Percentiles rank a stretch among this genome's conserved stretches.
Evolutionary conservation across 768 basidiomycete genomes (phyloP).

Genomic region (Boletus huronensis): DNA sequence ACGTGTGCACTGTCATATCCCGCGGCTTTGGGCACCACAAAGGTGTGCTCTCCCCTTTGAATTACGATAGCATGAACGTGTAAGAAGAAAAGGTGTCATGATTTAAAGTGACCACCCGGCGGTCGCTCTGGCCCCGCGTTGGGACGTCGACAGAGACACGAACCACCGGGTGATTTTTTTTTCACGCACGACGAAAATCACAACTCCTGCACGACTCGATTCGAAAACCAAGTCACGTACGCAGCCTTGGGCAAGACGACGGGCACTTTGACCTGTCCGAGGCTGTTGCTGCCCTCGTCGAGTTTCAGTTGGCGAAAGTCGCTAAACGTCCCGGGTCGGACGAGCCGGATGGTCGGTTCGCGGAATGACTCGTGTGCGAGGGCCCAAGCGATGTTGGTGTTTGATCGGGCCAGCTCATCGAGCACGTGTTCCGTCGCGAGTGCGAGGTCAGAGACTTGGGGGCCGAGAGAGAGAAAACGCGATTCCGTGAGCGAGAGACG

Average conservation of each 20-base stretch:
- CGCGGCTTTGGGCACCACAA: too few species aligned
- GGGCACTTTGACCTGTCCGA: conserved; percentile 22
- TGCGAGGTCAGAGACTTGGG: background rate
- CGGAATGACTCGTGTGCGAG: background rate
- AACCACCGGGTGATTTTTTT: too few species aligned
- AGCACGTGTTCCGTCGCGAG: conserved; percentile 4
- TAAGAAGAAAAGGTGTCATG: background rate
- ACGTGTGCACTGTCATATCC: background rate
- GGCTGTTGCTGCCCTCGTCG: conserved; percentile 3
- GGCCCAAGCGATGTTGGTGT: background rate
- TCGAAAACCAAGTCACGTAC: conserved; percentile 11
- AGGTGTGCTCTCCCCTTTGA: too few species aligned
- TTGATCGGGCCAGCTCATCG: conserved; percentile 1
- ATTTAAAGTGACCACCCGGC: background rate
- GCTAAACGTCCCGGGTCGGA: conserved; percentile 20
- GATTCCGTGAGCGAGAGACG: background rate
- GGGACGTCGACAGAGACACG: background rate
- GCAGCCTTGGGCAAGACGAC: conserved; percentile 16
- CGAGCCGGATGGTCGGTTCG: conserved; percentile 22
- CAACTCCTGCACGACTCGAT: conserved; percentile 16
- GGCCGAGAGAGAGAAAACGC: background rate
- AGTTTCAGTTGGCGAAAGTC: conserved; percentile 19
- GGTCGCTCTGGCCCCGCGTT: background rate
- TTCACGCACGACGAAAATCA: background rate
- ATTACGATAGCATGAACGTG: too few species aligned